Evolutionary conservation across 2,329 filamentous ascomycete genomes (phyloP), one percentile per base, ranked within the genome.

Genomic region (Furcasterigmium furcatum): DNA sequence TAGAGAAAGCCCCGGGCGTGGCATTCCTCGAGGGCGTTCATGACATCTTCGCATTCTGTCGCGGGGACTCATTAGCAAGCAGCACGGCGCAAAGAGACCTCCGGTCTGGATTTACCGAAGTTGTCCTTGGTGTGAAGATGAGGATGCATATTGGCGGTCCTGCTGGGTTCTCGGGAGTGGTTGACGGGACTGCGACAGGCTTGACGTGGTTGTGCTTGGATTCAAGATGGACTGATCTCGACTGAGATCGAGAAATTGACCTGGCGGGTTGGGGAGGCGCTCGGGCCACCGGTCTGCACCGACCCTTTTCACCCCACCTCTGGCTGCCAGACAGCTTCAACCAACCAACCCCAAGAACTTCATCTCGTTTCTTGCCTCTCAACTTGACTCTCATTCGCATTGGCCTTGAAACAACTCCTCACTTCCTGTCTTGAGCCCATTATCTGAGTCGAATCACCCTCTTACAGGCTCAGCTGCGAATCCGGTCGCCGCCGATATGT

Each of bases 121-220:
- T 95, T 95, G 63, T 96, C 86, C 65, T 94, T 90, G 22, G 90
- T 96, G 64, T 97, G 91, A 3, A 99, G 74, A 72, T 96, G 92
- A 45, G 94, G 95, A 88, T 99, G 94, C 94, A 99, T 99, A 38
- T 34, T 38, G 41, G 16, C 20, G 18, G 21, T 9, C 21, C 8
- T 34, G 9, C n/a, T 16, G 34, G 16, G 16, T 20, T 19, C n/a
- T 19, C 19, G 34, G 30, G 14, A n/a, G 30, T 16, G 30, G 27
- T 10, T 4, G 7, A 12, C 27, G 27, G 27, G 16, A 14, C 16
- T 32, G 30, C 13, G 30, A 16, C 13, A 32, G 30, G 18, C 34
- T 27, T 27, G 18, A 18, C 16, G n/a, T 19, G 34, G n/a, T 18
- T 36, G n/a, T 14, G n/a, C 3, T 36, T 36, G n/a, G 34, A 4